These are phyloP conservation scores for Ehretia macrophylla DNA, from an alignment of 257 asterid species.

Conservation along the genomic window DNA sequence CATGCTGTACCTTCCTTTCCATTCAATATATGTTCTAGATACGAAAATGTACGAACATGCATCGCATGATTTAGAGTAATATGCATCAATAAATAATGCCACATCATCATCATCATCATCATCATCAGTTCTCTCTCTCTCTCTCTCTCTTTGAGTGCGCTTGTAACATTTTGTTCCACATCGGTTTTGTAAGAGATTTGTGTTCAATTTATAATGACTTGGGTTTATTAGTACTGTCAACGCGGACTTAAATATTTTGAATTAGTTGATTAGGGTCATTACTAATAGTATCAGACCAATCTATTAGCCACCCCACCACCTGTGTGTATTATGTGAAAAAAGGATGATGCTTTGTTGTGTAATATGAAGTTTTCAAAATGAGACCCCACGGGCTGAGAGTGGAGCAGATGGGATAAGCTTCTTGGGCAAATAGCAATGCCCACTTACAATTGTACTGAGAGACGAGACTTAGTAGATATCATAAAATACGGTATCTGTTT, in stretches of 20 bases:
- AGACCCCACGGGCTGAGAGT: constrained; percentile 47
- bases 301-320: too few relatives aligned
- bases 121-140: constrained; percentile 6
- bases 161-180: too few relatives aligned
- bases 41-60: constrained; percentile 83
- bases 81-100: constrained; percentile 13
- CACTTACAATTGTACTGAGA: constrained; percentile 33
- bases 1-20: constrained; percentile 39
- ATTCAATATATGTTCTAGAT: constrained; percentile 25
- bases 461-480: constrained; percentile 30
- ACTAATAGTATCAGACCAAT: too few relatives aligned
- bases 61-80: constrained; percentile 28
- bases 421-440: constrained; percentile 67
- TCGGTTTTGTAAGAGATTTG: too few relatives aligned
- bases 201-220: too few relatives aligned
- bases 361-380: constrained; percentile 27
- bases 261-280: too few relatives aligned
- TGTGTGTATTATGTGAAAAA: too few relatives aligned
- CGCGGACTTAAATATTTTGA: too few relatives aligned
- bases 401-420: constrained; percentile 61
- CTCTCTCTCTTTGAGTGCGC: neutral
- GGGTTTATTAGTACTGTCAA: too few relatives aligned
- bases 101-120: constrained; percentile 11
- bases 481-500: constrained; percentile 19
- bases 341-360: too few relatives aligned